Conservation (phyloP, 768 basidiomycete genomes). For the Xanthoconium stramineum region DNA sequence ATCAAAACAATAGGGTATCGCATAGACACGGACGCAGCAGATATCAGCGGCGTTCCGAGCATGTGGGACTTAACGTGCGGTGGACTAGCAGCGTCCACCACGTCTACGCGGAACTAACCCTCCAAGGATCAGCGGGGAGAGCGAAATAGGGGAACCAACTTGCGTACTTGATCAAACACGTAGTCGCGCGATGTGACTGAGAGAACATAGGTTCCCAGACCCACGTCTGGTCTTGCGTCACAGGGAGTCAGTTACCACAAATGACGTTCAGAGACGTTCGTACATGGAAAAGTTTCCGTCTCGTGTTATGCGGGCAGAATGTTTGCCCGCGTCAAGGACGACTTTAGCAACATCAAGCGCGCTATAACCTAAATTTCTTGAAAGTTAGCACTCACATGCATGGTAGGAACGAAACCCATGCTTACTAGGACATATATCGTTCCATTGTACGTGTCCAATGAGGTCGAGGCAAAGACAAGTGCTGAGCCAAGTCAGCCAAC, state of each 20-base stretch:
- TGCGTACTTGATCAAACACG: constrained; percentile 63
- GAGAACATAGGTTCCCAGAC: constrained; percentile 65
- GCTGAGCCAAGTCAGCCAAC: constrained; percentile 7
- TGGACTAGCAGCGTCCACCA: constrained; percentile 41
- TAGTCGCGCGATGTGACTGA: constrained; percentile 66
- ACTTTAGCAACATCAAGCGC: constrained; percentile 57
- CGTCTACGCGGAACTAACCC: constrained; percentile 64
- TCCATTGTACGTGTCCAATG: constrained; percentile 64
- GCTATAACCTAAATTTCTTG: constrained; percentile 28
- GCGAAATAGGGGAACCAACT: neutral
- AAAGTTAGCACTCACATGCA: constrained; percentile 4
- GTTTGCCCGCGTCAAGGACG: constrained; percentile 55
- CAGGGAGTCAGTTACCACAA: constrained; percentile 8
- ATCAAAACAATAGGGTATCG: constrained; percentile 59
- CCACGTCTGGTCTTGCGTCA: constrained; percentile 56
- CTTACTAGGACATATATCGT: constrained; percentile 63
- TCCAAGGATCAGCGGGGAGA: neutral
- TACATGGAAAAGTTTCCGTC: constrained; percentile 70
- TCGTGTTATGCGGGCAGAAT: constrained; percentile 49
- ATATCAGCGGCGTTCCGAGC: constrained; percentile 65
- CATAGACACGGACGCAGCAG: constrained; percentile 51
- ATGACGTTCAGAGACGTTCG: constrained; percentile 19
- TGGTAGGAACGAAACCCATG: constrained; percentile 7
- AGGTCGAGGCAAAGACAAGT: constrained; percentile 49
- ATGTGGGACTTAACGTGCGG: constrained; percentile 62